Evolutionary conservation across 2,329 filamentous ascomycete genomes (phyloP).

Genomic region (Calonectria crousiana): DNA sequence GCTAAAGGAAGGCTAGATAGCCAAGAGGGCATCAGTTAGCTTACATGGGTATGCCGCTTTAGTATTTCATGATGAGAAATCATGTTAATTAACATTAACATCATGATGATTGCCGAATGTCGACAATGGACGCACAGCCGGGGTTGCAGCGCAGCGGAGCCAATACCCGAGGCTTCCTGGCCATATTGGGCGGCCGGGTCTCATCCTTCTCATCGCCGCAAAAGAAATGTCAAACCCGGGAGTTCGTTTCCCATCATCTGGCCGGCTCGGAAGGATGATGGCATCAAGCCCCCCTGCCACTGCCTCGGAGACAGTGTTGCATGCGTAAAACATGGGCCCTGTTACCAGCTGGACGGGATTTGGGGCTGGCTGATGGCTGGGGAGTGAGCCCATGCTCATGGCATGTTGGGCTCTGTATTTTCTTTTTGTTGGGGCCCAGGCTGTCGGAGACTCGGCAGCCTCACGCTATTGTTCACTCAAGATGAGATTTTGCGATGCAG

Average conservation of each 20-base stretch:
- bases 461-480: background rate
- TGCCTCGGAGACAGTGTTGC: constrained; percentile 15
- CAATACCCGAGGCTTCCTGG: background rate
- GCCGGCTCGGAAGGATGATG: background rate
- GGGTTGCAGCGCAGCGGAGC: background rate
- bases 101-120: background rate
- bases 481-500: constrained; percentile 11
- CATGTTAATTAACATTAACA: background rate
- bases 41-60: background rate
- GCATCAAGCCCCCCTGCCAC: background rate
- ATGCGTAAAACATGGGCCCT: background rate
- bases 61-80: background rate
- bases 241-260: background rate
- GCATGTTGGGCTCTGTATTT: background rate
- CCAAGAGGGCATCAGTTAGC: background rate
- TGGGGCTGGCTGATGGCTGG: constrained; percentile 21
- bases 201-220: background rate
- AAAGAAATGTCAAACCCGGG: background rate
- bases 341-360: constrained; percentile 21
- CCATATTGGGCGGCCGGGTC: background rate
- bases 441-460: constrained; percentile 8
- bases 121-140: background rate
- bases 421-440: background rate
- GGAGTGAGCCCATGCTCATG: background rate
- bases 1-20: background rate